These are phyloP conservation scores for Isatis lusitanica DNA, from an alignment of 441 rosid species.

Conservation along the genomic window DNA sequence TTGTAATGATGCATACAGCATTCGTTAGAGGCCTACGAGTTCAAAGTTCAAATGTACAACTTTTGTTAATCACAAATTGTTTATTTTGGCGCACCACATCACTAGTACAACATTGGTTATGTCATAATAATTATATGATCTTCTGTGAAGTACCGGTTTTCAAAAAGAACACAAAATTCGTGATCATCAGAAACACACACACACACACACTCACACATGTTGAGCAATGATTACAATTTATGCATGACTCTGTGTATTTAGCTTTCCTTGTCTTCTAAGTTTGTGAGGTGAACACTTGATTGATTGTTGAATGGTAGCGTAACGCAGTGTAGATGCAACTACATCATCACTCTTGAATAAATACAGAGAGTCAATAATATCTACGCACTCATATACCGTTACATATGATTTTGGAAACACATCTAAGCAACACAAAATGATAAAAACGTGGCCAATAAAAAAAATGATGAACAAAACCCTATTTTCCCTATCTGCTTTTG, in stretches of 20 bases:
- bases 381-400: slow-evolving; percentile 13
- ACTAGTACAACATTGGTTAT: background rate
- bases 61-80: slow-evolving; percentile 12
- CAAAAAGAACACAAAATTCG: background rate
- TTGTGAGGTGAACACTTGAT: slow-evolving; percentile 20
- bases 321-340: background rate
- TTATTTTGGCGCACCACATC: background rate
- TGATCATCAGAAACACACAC: background rate
- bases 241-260: background rate
- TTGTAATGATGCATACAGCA: slow-evolving; percentile 19
- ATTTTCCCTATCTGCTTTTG: background rate
- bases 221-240: slow-evolving; percentile 22
- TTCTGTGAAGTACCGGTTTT: background rate
- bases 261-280: slow-evolving; percentile 17
- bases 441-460: background rate
- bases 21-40: slow-evolving; percentile 14
- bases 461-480: background rate
- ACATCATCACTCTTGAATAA: background rate
- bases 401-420: slow-evolving; percentile 14
- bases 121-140: background rate
- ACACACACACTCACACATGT: background rate
- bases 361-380: background rate
- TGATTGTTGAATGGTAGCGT: slow-evolving; percentile 25
- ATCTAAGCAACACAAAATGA: slow-evolving; percentile 11
- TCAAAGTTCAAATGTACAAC: background rate